A percentile compares a stretch with the other conserved stretches of the same genome.
These are phyloP conservation scores for Bacidia gigantensis DNA, from an alignment of 495 filamentous ascomycete genomes.

Conservation along the genomic window DNA sequence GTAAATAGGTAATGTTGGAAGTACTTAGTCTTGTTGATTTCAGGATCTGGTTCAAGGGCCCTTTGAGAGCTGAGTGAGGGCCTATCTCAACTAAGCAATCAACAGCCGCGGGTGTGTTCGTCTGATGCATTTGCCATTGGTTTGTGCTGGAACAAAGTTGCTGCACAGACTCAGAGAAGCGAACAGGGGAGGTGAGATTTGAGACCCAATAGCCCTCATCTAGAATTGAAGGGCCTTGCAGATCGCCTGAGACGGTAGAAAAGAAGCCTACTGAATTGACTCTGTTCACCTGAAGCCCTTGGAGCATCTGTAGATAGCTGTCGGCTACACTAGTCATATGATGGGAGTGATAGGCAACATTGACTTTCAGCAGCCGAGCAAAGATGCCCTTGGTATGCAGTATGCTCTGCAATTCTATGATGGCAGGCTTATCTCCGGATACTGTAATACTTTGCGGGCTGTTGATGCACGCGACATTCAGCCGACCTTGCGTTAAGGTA, in stretches of 20 bases:
- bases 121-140: not conserved
- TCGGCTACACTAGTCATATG: slow-evolving; percentile 28
- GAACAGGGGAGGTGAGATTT: slow-evolving; percentile 15
- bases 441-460: slow-evolving; percentile 22
- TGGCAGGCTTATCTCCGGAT: slow-evolving; percentile 17
- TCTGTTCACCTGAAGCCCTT: slow-evolving; percentile 10
- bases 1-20: not conserved
- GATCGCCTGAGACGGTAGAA: not conserved
- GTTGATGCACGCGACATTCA: slow-evolving; percentile 23
- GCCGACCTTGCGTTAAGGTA: slow-evolving; percentile 7
- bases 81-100: slow-evolving; percentile 45
- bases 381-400: slow-evolving; percentile 3
- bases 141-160: slow-evolving; percentile 16
- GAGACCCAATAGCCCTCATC: slow-evolving; percentile 15
- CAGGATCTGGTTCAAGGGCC: slow-evolving; percentile 40
- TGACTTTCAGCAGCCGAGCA: slow-evolving; percentile 1
- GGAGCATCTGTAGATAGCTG: slow-evolving; percentile 22
- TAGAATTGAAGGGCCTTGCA: slow-evolving; percentile 6
- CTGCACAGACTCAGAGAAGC: slow-evolving; percentile 15
- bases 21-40: not conserved
- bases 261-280: not conserved
- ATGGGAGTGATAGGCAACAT: slow-evolving; percentile 29
- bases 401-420: slow-evolving; percentile 11
- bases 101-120: slow-evolving; percentile 13
- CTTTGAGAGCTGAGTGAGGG: slow-evolving; percentile 46